Conservation (phyloP, 2,329 filamentous ascomycete species). For the Pestalotiopsis sp. region DNA sequence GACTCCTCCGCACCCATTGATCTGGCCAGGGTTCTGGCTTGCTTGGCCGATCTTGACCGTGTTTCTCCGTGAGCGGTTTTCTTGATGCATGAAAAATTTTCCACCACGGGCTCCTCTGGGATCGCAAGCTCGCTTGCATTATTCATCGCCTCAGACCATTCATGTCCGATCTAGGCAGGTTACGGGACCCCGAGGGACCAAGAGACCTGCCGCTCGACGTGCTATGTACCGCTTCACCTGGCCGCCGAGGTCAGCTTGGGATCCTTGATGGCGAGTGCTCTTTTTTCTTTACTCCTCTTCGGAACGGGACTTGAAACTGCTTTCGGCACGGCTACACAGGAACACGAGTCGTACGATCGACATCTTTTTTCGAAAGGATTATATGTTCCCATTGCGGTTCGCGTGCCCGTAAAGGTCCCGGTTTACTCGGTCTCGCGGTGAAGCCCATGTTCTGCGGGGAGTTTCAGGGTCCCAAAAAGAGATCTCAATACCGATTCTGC, state of each 20-base stretch:
- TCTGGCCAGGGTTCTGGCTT: neutral
- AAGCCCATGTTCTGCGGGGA: neutral
- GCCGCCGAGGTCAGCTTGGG: neutral
- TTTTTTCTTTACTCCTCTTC: neutral
- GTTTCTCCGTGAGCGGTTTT: conserved; percentile 6
- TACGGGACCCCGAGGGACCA: neutral
- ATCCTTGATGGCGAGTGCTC: neutral
- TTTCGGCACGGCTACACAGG: neutral
- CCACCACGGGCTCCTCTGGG: conserved; percentile 1
- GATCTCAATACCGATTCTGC: neutral
- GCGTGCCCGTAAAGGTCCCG: neutral
- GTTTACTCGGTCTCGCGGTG: neutral
- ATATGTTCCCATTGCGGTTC: neutral
- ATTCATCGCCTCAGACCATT: neutral
- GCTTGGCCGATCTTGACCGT: conserved; percentile 1
- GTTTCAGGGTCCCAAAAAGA: neutral
- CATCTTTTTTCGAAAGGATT: neutral
- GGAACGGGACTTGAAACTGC: neutral
- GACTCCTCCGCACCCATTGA: neutral
- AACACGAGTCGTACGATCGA: neutral
- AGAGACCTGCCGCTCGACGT: neutral
- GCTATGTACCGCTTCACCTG: neutral
- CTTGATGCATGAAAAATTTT: conserved; percentile 6
- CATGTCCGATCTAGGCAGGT: conserved; percentile 7
- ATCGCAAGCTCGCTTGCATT: conserved; percentile 8